phyloP scores from a whole-genome alignment of 805 yeast genomes.

The Yarrowia sp. region DNA sequence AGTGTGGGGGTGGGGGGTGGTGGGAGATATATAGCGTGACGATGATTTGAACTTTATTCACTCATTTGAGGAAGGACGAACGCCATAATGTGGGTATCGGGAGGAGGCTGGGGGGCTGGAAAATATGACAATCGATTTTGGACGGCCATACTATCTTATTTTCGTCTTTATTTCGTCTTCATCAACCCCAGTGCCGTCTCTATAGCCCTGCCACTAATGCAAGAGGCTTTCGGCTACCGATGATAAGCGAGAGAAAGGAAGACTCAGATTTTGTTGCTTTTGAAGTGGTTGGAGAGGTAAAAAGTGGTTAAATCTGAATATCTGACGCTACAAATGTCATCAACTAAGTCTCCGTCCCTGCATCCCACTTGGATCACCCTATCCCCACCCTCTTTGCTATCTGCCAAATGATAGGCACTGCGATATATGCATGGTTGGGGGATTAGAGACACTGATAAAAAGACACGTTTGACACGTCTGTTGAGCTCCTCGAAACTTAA shows the following conservation, averaged over 20 bases:
- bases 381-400: too few relatives aligned
- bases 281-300: not conserved
- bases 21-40: conserved; percentile 25
- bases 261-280: not conserved
- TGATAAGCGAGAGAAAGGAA: too few relatives aligned
- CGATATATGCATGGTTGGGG: not conserved
- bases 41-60: conserved; percentile 15
- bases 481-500: conserved; percentile 1
- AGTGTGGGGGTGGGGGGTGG: conserved; percentile 14
- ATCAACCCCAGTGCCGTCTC: not conserved
- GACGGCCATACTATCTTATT: too few relatives aligned
- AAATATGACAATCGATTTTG: not conserved
- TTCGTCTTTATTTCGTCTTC: too few relatives aligned
- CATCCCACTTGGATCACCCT: not conserved
- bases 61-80: not conserved
- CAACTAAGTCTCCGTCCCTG: too few relatives aligned
- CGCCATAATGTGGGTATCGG: conserved; percentile 1
- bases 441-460: not conserved
- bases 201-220: not conserved
- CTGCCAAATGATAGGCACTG: not conserved
- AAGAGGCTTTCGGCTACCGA: conserved; percentile 12
- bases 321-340: too few relatives aligned
- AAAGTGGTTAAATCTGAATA: not conserved
- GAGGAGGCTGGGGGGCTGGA: not conserved
- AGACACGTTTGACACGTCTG: not conserved